These are phyloP conservation scores for Vitis hybrid DNA, from an alignment of 177 flowering plant genomes.

Conservation along the genomic window DNA sequence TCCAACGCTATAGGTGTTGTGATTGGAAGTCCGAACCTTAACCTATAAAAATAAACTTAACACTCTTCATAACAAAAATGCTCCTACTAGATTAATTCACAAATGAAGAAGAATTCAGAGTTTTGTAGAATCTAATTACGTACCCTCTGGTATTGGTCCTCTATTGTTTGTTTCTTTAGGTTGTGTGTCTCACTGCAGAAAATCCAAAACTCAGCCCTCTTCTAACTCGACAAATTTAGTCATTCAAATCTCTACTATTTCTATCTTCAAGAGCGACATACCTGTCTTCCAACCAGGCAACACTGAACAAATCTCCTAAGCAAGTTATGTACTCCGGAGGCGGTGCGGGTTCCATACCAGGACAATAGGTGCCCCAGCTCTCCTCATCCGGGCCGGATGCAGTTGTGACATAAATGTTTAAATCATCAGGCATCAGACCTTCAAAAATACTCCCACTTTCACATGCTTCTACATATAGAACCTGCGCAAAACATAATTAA, in stretches of 20 bases:
- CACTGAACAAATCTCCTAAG: constrained; percentile 86
- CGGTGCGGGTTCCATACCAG: constrained; percentile 79
- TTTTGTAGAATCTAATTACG: constrained; percentile 8
- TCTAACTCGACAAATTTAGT: too few relatives aligned
- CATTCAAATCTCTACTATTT: neutral
- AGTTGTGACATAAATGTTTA: constrained; percentile 75
- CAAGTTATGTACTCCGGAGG: constrained; percentile 82
- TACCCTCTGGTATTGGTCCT: constrained; percentile 66
- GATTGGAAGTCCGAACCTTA: constrained; percentile 71
- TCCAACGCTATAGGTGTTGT: constrained; percentile 58
- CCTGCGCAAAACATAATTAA: constrained; percentile 33
- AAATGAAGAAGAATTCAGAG: neutral
- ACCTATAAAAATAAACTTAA: constrained; percentile 42
- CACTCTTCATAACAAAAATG: neutral
- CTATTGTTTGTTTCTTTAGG: constrained; percentile 70
- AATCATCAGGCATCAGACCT: constrained; percentile 78
- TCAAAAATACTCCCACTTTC: constrained; percentile 94
- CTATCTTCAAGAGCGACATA: constrained; percentile 14
- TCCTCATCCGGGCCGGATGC: constrained; percentile 94
- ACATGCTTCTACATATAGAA: constrained; percentile 86
- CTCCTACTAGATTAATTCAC: neutral
- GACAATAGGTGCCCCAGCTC: constrained; percentile 89
- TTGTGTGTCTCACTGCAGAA: constrained; percentile 81
- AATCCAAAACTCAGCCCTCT: neutral
- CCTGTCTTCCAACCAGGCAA: constrained; percentile 99